These are phyloP conservation scores for Fusarium beomiforme DNA, from an alignment of 2,329 filamentous ascomycete genomes.

Conservation along the genomic window DNA sequence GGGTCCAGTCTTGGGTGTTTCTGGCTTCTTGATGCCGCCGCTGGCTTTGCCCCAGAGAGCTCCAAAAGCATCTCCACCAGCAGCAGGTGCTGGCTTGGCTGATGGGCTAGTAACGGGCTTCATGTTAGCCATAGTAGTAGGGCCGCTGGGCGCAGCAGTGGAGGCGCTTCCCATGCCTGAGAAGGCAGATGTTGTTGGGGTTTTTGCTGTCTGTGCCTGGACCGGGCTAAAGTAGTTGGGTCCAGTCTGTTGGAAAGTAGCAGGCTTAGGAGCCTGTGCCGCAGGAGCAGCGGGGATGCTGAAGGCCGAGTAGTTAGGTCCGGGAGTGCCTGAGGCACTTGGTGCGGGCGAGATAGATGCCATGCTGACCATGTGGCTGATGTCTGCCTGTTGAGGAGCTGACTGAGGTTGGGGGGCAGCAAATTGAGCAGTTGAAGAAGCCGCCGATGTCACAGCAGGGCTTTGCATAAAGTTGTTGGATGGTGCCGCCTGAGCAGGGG, in stretches of 20 bases:
- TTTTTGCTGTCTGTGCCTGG: constrained; percentile 50
- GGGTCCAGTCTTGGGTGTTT: constrained; percentile 69
- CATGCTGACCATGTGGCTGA: constrained; percentile 82
- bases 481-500: constrained; percentile 64
- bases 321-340: constrained; percentile 64
- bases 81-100: constrained; percentile 62
- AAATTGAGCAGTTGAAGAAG: constrained; percentile 71
- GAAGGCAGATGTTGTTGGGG: constrained; percentile 46
- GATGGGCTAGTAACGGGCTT: constrained; percentile 59
- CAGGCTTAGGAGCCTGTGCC: constrained; percentile 62
- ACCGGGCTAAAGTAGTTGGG: constrained; percentile 98
- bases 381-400: constrained; percentile 80
- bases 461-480: constrained; percentile 50
- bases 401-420: constrained; percentile 86
- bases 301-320: constrained; percentile 73
- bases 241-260: constrained; percentile 74
- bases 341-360: constrained; percentile 82
- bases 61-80: constrained; percentile 87
- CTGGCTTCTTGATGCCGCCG: constrained; percentile 78
- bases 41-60: constrained; percentile 84
- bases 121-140: constrained; percentile 55
- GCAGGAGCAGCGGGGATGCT: constrained; percentile 51
- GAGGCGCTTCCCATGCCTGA: constrained; percentile 44
- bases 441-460: constrained; percentile 61
- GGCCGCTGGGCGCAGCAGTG: constrained; percentile 46